Conservation (phyloP, 2,329 filamentous ascomycete species). For the Pyricularia grisea region DNA sequence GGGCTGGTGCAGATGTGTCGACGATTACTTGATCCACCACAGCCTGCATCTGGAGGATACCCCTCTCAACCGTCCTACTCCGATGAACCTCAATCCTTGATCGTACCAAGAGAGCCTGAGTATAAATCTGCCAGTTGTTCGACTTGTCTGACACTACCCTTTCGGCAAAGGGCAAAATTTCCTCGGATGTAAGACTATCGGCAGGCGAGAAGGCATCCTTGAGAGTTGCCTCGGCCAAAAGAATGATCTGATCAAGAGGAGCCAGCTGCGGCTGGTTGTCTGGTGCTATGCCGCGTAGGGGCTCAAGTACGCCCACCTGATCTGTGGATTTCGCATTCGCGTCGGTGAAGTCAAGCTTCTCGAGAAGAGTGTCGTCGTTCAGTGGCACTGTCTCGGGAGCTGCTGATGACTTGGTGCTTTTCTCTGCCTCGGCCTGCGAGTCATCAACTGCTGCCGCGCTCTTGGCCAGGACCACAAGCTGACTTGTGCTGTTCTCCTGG, state of each 20-base stretch:
- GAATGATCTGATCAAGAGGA: slow-evolving; percentile 80
- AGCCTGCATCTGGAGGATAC: slow-evolving; percentile 85
- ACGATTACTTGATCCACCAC: slow-evolving; percentile 92
- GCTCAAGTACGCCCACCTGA: slow-evolving; percentile 40
- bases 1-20: slow-evolving; percentile 50
- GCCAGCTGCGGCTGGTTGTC: slow-evolving; percentile 73
- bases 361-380: slow-evolving; percentile 88
- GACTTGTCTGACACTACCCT: slow-evolving; percentile 81
- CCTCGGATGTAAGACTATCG: slow-evolving; percentile 82
- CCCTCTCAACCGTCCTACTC: slow-evolving; percentile 79
- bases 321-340: slow-evolving; percentile 8
- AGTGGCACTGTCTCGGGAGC: slow-evolving; percentile 64
- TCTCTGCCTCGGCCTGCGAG: slow-evolving; percentile 14
- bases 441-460: slow-evolving; percentile 36
- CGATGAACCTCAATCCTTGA: slow-evolving; percentile 84
- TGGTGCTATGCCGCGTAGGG: slow-evolving; percentile 58
- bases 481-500: slow-evolving; percentile 72
- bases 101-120: slow-evolving; percentile 80
- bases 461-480: slow-evolving; percentile 82
- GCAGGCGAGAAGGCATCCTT: slow-evolving; percentile 79
- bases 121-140: slow-evolving; percentile 97
- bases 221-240: slow-evolving; percentile 79
- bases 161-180: slow-evolving; percentile 83
- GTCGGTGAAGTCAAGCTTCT: slow-evolving; percentile 68
- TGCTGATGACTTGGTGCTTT: slow-evolving; percentile 6